A percentile compares a stretch with the other conserved stretches of the same genome.
Evolutionary conservation across 139 green algal species (phyloP).

Genomic region (Chlorella sorokiniana): DNA sequence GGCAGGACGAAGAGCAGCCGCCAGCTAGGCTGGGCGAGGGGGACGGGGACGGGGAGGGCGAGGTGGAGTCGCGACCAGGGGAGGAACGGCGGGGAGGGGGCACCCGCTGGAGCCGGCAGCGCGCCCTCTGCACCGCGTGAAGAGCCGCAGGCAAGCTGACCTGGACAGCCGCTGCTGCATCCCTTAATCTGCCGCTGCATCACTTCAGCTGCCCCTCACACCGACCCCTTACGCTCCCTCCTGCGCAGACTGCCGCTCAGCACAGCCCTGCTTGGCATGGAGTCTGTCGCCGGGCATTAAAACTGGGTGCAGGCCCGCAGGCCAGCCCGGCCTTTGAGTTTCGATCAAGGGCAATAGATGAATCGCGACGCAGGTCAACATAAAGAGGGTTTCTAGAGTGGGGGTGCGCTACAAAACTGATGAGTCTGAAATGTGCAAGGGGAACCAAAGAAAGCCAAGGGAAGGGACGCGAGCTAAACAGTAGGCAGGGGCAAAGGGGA

Average conservation of each 20-base stretch:
- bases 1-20: neutral
- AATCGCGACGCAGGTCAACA: no score
- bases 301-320: no score
- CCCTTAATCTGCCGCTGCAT: neutral
- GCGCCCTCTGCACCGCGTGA: constrained; percentile 18
- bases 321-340: no score
- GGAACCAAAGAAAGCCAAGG: neutral
- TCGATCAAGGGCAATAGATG: no score
- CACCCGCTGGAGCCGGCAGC: neutral
- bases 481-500: neutral
- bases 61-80: neutral
- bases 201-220: neutral
- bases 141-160: constrained; percentile 16
- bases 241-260: neutral
- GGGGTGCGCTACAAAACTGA: no score
- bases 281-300: no score
- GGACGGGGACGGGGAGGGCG: neutral
- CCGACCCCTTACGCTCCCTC: neutral
- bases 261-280: neutral
- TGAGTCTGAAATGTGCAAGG: neutral
- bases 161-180: neutral
- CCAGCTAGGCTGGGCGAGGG: no score
- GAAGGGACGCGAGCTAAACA: neutral
- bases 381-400: no score
- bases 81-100: neutral